These are phyloP conservation scores for Blastobotrys arbuscula DNA, from an alignment of 1,139 yeast species.

Conservation along the genomic window DNA sequence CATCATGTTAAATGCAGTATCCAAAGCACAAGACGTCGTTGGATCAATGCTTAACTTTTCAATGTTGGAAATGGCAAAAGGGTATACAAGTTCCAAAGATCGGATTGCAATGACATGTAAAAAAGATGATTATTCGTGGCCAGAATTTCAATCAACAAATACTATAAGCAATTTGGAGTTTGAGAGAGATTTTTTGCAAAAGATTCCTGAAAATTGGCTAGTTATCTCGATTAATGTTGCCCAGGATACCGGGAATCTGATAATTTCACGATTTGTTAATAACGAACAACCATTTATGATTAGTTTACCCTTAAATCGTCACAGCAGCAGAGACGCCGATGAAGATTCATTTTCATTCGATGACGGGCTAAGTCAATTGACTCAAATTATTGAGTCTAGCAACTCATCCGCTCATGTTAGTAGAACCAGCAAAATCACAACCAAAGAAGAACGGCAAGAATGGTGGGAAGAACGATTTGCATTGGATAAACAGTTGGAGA, in stretches of 20 bases:
- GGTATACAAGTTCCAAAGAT: constrained; percentile 14
- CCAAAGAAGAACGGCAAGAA: constrained; percentile 54
- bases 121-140: constrained; percentile 13
- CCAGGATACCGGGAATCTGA: constrained; percentile 49
- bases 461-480: constrained; percentile 78
- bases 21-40: constrained; percentile 13
- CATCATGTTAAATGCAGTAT: constrained; percentile 30
- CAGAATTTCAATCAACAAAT: constrained; percentile 6
- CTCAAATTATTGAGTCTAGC: constrained; percentile 52
- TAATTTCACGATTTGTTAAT: constrained; percentile 44
- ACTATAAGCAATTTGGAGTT: constrained; percentile 4
- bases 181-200: constrained; percentile 14
- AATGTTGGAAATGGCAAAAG: constrained; percentile 16
- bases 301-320: constrained; percentile 57
- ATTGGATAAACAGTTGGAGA: constrained; percentile 52
- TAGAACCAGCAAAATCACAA: constrained; percentile 35
- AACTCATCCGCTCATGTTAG: constrained; percentile 48
- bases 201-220: constrained; percentile 50
- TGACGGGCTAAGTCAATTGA: constrained; percentile 44
- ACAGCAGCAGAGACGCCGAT: constrained; percentile 42
- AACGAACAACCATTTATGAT: constrained; percentile 43
- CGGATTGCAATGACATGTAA: constrained; percentile 8
- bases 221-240: constrained; percentile 63
- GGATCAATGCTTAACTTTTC: constrained; percentile 8
- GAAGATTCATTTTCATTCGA: constrained; percentile 42